These are phyloP conservation scores for Bruguiera sexangula DNA, from an alignment of 345 rosid genomes.

Conservation along the genomic window DNA sequence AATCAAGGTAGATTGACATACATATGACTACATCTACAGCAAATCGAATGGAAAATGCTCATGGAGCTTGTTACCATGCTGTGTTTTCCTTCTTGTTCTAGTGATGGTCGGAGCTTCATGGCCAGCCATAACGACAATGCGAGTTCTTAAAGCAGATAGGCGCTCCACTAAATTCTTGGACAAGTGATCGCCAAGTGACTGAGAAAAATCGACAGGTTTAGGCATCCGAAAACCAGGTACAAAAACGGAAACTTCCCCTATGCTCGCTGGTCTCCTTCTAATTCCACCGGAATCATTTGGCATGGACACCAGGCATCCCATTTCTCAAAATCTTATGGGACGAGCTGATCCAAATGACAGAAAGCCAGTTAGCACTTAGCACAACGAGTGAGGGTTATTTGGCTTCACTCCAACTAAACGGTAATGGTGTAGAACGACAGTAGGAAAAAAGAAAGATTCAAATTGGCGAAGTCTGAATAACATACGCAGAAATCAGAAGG, in stretches of 20 bases:
- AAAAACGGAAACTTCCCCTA: constrained; percentile 84
- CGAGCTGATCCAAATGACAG: constrained; percentile 30
- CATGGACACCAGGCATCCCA: constrained; percentile 94
- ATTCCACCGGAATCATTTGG: constrained; percentile 76
- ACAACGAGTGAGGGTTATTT: background rate
- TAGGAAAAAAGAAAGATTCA: constrained; percentile 3
- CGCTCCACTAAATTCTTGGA: constrained; percentile 74
- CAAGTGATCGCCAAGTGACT: constrained; percentile 61
- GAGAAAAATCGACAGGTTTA: constrained; percentile 75
- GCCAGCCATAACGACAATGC: constrained; percentile 93
- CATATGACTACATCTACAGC: constrained; percentile 9
- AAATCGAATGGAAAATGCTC: background rate
- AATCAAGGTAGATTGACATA: constrained; percentile 21
- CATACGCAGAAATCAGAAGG: constrained; percentile 26
- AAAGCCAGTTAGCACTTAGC: constrained; percentile 10
- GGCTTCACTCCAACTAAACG: constrained; percentile 2
- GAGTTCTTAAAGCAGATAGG: constrained; percentile 80
- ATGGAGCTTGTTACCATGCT: constrained; percentile 58
- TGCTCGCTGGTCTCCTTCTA: constrained; percentile 77
- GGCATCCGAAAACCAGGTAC: constrained; percentile 97
- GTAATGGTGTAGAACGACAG: constrained; percentile 1
- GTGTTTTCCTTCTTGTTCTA: constrained; percentile 90
- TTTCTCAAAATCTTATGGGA: constrained; percentile 30
- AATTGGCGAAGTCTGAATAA: constrained; percentile 18
- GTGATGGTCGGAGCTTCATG: constrained; percentile 97